Base-by-base conservation (phyloP, 305 asterid species). In the Nicotiana rustica region DNA sequence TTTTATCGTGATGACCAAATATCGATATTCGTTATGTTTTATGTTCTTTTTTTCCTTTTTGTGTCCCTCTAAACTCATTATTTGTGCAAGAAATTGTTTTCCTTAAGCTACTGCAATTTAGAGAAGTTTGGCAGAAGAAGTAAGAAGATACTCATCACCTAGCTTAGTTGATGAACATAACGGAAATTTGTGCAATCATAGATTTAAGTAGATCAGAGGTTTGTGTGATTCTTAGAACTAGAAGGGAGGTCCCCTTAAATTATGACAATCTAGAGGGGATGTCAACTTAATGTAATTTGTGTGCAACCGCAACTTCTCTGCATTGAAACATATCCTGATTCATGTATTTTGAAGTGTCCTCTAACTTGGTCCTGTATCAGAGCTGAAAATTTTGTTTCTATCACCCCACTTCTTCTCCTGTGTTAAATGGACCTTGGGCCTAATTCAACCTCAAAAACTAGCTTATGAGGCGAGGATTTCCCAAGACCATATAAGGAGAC, bases 131-230 rank as follows among this genome's bases (percentile, higher is more conserved):
- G 33, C 10, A 13, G 77, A 18, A 69, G 77, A 38, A 38, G 12
- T 69, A n/a, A 38, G 57, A 38, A 17, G 17, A 38, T 38, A 69
- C 2, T 18, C 77, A 38, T 55, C 57, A 10, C 57, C 57, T 38
- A 36, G 77, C 77, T n/a, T 29, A 38, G 10, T 69, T 18, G 14
- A 69, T 41, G 31, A 19, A 67, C 18, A 69, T 0, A 69, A 69
- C n/a, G 35, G 77, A 69, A 69, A 38, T 18, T 69, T 55, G 77
- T 18, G 12, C 33, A 36, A 41, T 18, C 17, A 4, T 4, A 38
- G 57, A 38, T 69, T 18, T 41, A 67, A 67, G 41, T 69, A 38
- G 77, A 69, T 69, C 33, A 69, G 19, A 36, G n/a, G 77, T 38
- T 69, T 69, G 8, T 69, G 56, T 68, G 56, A 68, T 69, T 38